Evolutionary conservation across 2,329 filamentous ascomycete genomes (phyloP), one percentile per base, ranked within the genome.

Genomic region (Aspergillus bombycis): DNA sequence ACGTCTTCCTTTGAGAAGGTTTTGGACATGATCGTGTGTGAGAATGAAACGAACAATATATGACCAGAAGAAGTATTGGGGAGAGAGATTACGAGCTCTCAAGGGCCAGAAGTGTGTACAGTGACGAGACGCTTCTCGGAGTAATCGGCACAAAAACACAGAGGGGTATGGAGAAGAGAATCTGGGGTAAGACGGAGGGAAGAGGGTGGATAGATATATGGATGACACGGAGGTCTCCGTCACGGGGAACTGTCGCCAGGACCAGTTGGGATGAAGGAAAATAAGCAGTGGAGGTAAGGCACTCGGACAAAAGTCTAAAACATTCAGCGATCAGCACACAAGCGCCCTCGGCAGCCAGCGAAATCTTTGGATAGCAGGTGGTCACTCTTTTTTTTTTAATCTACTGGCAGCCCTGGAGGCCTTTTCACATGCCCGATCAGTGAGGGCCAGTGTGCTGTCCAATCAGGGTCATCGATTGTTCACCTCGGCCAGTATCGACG

Each of bases 1-100:
- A 99, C 94, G 77, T 97, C 94, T 82, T 86, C 86, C 69, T 89
- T 85, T 60, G 89, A 91, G 78, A 97, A 97, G 34, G 87, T 90
- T 82, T 95, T 91, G 57, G 94, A 91, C 95, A 99, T 99, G 73
- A 98, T 99, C 73, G 63, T 85, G 73, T 28, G 19, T 38, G 26
- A 21, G 34, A 53, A 21, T 21, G 12, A 56, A 16, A 21, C 9
- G 11, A 26, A 43, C 7, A 30, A 21, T 26, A 36, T 30, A 38
- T n/a, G 21, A 11, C 9, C n/a, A 30, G 2, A 32, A 32, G 11
- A 32, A 53, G 10, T 41, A 52, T 26, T 16, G 21, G 2, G 32
- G 21, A 32, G n/a, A 10, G 12, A 28, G 14, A n/a, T 26, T 58
- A 58, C 19, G 28, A 54, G 28, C 28, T 32, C 46, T 9, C n/a